Base-by-base conservation (phyloP, 768 basidiomycete genomes). In the Phlebiopsis flavidoalba region DNA sequence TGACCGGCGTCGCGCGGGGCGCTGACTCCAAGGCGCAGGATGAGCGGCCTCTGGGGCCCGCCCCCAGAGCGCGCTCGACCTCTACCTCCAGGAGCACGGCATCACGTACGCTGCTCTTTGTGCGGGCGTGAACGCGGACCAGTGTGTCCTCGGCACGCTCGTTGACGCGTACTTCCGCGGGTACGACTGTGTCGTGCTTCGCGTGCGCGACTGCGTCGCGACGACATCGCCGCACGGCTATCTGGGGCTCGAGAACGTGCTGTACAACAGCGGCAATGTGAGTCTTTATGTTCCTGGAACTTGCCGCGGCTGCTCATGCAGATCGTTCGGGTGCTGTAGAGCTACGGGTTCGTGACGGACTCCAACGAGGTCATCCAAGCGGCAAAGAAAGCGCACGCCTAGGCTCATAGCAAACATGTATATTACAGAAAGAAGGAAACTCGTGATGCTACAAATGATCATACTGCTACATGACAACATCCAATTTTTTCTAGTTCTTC, bases 51-150 rank as follows among this genome's bases (percentile, higher is more conserved):
- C 21, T 88, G 84, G 86, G 85, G 84, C 12, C 26, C 26, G 84
- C 12, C 26, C 26, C 26, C 84, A 87, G 65, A 79, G 79, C n/a
- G 76, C 81, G 12, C 71, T 88, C 57, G 85, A 86, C 66, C 70
- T 87, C 40, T 87, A 83, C 67, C 77, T 88, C 46, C 75, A 82
- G 60, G 83, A 86, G 66, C 80, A 83, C 49, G 85, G 86, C 43
- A 80, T 87, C 60, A 83, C 75, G 10, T 86, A 83, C 1, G 72
- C 87, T 35, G 72, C 88, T 62, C 82, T 88, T 58, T 31, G n/a
- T n/a, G 80, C 82, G 33, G 86, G 86, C 33, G 87, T 88, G 17
- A 88, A 87, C 66, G 75, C 86, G 6, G 85, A 87, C 65, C 84
- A 87, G 84, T 87, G 87, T 63, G 86, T 88, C 26, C 72, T 80